Base-by-base conservation (phyloP, 106 monocot species). In the Allium cepa region DNA sequence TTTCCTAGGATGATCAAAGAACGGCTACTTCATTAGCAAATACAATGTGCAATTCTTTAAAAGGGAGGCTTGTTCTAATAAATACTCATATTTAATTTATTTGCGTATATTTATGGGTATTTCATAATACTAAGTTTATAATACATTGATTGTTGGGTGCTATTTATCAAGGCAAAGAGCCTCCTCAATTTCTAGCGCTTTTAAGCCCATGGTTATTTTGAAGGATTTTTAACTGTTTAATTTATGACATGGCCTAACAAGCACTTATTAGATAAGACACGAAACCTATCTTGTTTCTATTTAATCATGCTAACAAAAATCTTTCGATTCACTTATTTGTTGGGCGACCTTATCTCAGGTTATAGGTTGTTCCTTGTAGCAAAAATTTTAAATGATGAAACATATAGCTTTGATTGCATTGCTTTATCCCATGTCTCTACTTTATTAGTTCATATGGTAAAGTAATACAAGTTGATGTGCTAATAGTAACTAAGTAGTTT, bases 171-270 rank as follows among this genome's bases (percentile, higher is more conserved):
- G 96, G 89, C 17, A 92, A 84, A 69, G 96, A 97, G 63, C 86
- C 96, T 69, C 92, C 92, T 67, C 96, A 97, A 46, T 92, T 97
- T 75, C 77, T 89, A 79, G 86, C 96, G 17, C 86, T 97, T 26
- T 88, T 97, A 88, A 97, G 69, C 96, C 92, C 26, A 92, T 97
- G 96, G 76, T 92, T 70, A 70, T 92, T 8, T 72, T 97, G 72
- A 97, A 97, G 96, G 96, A 89, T 73, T 59, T 18, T 52, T 11
- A 50, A 18, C 51, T 66, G 22, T 66, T 66, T 4, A 47, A 63
- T n/a, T 46, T 46, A 9, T 46, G 1, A n/a, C 46, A 8, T 18
- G n/a, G n/a, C 22, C 26, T 66, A 4, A 36, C 66, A 50, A 50
- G 26, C 12, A 11, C 51, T 52, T 8, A 52, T 52, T 11, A 52